Percentiles rank a stretch among this genome's conserved stretches.
These are phyloP conservation scores for Botrytis fabae DNA, from an alignment of 2,329 filamentous ascomycete genomes.

Conservation along the genomic window DNA sequence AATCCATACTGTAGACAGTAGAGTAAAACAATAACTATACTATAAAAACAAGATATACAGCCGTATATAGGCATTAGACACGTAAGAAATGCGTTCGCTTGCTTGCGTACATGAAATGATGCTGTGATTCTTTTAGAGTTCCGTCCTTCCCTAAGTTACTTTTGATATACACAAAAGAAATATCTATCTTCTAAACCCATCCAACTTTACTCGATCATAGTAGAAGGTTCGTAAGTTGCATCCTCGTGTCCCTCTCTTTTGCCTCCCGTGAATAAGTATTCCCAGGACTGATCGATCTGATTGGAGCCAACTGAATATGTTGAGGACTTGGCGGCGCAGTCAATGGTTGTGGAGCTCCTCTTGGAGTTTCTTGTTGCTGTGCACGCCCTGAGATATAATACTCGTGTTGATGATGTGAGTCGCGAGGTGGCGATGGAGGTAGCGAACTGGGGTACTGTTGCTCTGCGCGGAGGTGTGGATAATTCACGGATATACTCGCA, in stretches of 20 bases:
- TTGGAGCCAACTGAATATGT: slow-evolving; percentile 37
- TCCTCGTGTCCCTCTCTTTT: slow-evolving; percentile 37
- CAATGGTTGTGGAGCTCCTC: slow-evolving; percentile 26
- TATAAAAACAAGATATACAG: slow-evolving; percentile 17
- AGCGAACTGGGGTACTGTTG: slow-evolving; percentile 21
- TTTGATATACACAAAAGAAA: slow-evolving; percentile 15
- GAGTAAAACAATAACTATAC: slow-evolving; percentile 16
- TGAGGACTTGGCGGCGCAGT: slow-evolving; percentile 38
- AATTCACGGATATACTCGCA: slow-evolving; percentile 10
- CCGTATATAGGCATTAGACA: slow-evolving; percentile 8
- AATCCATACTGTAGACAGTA: slow-evolving; percentile 15
- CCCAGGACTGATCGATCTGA: slow-evolving; percentile 30
- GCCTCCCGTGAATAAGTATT: slow-evolving; percentile 26
- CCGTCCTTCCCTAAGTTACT: slow-evolving; percentile 2
- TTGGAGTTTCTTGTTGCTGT: slow-evolving; percentile 29
- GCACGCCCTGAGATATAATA: slow-evolving; percentile 28
- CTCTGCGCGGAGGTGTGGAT: slow-evolving; percentile 21
- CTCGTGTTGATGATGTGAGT: slow-evolving; percentile 3
- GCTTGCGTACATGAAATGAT: slow-evolving; percentile 10
- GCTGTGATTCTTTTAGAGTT: slow-evolving; percentile 3
- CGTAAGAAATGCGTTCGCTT: slow-evolving; percentile 10
- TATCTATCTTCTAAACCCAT: slow-evolving; percentile 1
- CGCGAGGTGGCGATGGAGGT: slow-evolving; percentile 27
- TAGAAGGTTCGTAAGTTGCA: slow-evolving; percentile 39
- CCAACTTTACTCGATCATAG: not conserved